Base-by-base conservation (phyloP, 495 filamentous ascomycete genomes). In the Hypoxylon subgilvum region DNA sequence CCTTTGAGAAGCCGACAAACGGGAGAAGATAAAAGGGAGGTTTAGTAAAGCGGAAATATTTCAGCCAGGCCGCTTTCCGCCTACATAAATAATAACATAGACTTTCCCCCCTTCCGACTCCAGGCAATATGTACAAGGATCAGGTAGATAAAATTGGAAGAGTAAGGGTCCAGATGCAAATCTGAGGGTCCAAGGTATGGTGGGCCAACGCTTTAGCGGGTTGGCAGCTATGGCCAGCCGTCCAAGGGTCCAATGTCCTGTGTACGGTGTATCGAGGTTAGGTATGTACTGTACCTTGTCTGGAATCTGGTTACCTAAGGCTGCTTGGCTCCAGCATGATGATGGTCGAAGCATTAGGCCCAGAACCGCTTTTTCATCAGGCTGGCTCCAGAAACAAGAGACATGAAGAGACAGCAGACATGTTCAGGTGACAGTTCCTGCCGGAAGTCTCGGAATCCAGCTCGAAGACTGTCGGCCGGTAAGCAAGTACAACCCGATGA, bases 371-470 rank as follows among this genome's bases (percentile, higher is more conserved):
- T n/a, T n/a, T n/a, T n/a, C n/a, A n/a, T n/a, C n/a, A n/a, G n/a
- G n/a, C n/a, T n/a, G n/a, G n/a, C n/a, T n/a, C n/a, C n/a, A n/a
- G n/a, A n/a, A n/a, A n/a, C n/a, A n/a, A n/a, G n/a, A n/a, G n/a
- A n/a, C n/a, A n/a, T n/a, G n/a, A n/a, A n/a, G n/a, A n/a, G n/a
- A n/a, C n/a, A n/a, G n/a, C n/a, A n/a, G n/a, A n/a, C n/a, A n/a
- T 23, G 36, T 16, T 47, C 42, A 57, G 41, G 51, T 62, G 51
- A 60, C 43, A 21, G 57, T 30, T 64, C 50, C 49, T 50, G 38
- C 61, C 61, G 61, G 61, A 64, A 50, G 54, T 35, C 36, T 64
- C 61, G 61, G 61, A 38, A 25, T 59, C 61, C 50, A 59, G 41
- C 59, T 39, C 49, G 44, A 51, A 44, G 12, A 22, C 54, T 19